A percentile compares a stretch with the other conserved stretches of the same genome.
These are phyloP conservation scores for Emergomyces africanus DNA, from an alignment of 2,329 filamentous ascomycete species.

Conservation along the genomic window DNA sequence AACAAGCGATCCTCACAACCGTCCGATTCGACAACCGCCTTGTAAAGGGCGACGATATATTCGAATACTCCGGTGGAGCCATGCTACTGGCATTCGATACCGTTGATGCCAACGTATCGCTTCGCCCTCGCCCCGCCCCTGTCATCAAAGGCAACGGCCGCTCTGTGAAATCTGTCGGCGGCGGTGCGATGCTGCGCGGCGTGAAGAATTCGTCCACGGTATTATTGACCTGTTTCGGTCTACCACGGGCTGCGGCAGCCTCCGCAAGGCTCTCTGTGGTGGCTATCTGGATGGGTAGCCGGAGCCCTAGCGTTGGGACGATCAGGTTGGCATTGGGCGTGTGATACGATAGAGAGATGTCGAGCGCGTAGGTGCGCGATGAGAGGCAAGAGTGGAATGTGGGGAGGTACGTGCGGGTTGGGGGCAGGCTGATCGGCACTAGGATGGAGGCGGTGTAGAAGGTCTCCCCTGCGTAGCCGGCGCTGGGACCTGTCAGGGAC, in stretches of 20 bases:
- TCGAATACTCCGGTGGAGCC: slow-evolving; percentile 7
- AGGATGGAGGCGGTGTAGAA: slow-evolving; percentile 53
- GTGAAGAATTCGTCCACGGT: slow-evolving; percentile 9
- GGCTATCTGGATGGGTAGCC: slow-evolving; percentile 32
- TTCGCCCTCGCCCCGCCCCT: neutral
- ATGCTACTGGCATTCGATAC: neutral
- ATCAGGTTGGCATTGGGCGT: slow-evolving; percentile 34
- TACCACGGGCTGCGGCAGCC: neutral
- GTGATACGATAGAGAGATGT: slow-evolving; percentile 44
- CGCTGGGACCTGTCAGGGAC: slow-evolving; percentile 21
- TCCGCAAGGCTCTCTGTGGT: slow-evolving; percentile 6
- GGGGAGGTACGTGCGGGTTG: slow-evolving; percentile 50
- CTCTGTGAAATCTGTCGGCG: slow-evolving; percentile 4
- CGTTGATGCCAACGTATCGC: neutral
- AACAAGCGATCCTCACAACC: neutral
- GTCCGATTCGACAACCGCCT: neutral
- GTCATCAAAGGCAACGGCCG: neutral
- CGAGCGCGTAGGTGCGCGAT: slow-evolving; percentile 50
- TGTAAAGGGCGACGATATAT: neutral
- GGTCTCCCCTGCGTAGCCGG: slow-evolving; percentile 31
- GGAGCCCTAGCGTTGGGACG: slow-evolving; percentile 28
- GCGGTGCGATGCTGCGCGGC: slow-evolving; percentile 7
- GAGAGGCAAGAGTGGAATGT: slow-evolving; percentile 58
- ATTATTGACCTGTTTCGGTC: neutral
- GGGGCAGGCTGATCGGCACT: slow-evolving; percentile 50